Evolutionary conservation across 2,329 filamentous ascomycete species (phyloP), one percentile per base, ranked within the genome.

Genomic region (Trichoderma oligosporum): DNA sequence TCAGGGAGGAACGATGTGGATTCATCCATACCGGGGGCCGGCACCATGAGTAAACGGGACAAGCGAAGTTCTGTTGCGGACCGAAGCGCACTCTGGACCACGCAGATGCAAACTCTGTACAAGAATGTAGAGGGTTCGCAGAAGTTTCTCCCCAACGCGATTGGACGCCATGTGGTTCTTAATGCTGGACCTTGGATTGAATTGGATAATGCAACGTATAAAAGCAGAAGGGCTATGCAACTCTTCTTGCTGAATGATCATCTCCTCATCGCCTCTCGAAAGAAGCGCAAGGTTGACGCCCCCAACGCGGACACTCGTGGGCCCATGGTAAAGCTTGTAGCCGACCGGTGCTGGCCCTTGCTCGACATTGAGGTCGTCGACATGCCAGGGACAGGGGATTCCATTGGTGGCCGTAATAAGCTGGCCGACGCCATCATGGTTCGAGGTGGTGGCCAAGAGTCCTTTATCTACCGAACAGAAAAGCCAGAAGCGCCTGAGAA

Each of bases 81-180:
- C 67, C 78, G 84, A 59, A 85, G 83, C 56, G 82, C 79, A 14
- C 76, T 87, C 51, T 87, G 84, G 84, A 86, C 84, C 67, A 81
- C 83, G 29, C 84, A 87, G 70, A 84, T 87, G 80, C 70, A 77
- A 72, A 87, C 91, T 22, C 76, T 99, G 44, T 99, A 94, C 84
- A 97, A 97, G 75, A 89, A 88, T 41, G 90, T 99, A n/a, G 94
- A 97, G 71, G 93, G 93, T 1, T 96, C 92, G 8, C 94, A 99
- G 68, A 97, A 97, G 71, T 99, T 96, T 67, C 77, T 99, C 9
- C 94, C 94, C 12, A 94, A 92, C 55, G 82, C 91, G 18, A 85
- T 89, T 18, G 93, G 92, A n/a, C 86, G 94, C 36, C 95, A 97
- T 70, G 91, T 99, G 44, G 84, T 97, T 2, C 86, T 96, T 70